Conservation (phyloP, 2,329 filamentous ascomycete genomes). For the Colletotrichum tamarilloi region DNA sequence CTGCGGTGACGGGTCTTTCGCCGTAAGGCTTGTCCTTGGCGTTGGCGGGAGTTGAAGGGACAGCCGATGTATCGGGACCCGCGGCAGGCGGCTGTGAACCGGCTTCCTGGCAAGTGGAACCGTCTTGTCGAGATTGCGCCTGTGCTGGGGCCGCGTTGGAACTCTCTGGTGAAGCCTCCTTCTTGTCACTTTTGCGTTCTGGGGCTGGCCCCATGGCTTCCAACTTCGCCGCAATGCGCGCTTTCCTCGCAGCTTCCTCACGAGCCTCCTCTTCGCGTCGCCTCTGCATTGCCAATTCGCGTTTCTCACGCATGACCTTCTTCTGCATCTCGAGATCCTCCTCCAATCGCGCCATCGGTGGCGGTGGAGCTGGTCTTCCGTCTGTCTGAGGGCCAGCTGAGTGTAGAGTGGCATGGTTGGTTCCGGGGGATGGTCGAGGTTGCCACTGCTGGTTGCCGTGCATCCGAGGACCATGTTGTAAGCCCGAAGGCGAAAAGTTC, state of each 20-base stretch:
- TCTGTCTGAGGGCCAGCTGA: constrained; percentile 45
- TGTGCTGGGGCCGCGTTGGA: constrained; percentile 46
- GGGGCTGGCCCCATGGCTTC: constrained; percentile 75
- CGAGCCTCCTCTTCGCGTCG: constrained; percentile 74
- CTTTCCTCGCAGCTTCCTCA: constrained; percentile 78
- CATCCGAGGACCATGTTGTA: constrained; percentile 44
- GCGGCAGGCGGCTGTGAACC: constrained; percentile 21
- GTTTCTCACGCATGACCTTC: constrained; percentile 78
- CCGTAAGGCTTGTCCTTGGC: constrained; percentile 16
- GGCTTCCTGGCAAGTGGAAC: constrained; percentile 14
- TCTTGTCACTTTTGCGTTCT: constrained; percentile 68
- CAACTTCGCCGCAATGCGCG: constrained; percentile 78
- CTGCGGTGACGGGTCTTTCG: constrained; percentile 17
- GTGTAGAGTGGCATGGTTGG: constrained; percentile 53
- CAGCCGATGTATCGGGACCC: constrained; percentile 14
- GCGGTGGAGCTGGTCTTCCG: constrained; percentile 42
- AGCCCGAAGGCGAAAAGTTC: constrained; percentile 51
- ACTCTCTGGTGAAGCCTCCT: constrained; percentile 59
- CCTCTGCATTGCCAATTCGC: constrained; percentile 76
- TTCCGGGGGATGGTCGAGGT: constrained; percentile 55
- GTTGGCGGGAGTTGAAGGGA: neutral
- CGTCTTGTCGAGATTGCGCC: constrained; percentile 39
- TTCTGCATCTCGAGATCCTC: constrained; percentile 73
- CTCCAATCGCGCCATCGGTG: constrained; percentile 50
- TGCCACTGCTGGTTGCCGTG: constrained; percentile 34